Evolutionary conservation across 768 basidiomycete genomes (phyloP).

Genomic region (Lyophyllum shimeji): DNA sequence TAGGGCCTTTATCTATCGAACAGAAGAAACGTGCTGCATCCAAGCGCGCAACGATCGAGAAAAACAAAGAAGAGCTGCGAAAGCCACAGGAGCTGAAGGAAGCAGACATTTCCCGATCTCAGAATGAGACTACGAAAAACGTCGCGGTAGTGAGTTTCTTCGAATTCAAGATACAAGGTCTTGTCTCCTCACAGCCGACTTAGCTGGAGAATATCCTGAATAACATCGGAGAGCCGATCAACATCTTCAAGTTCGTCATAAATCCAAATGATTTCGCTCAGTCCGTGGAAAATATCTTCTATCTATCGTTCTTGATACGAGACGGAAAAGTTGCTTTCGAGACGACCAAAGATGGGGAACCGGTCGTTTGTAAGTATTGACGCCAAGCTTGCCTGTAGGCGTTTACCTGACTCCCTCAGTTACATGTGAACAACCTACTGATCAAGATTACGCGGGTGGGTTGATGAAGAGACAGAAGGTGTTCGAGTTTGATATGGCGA

Average conservation of each 20-base stretch:
- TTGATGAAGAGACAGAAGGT: constrained; percentile 83
- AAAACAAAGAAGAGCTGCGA: constrained; percentile 64
- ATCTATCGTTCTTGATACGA: constrained; percentile 88
- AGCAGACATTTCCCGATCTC: constrained; percentile 78
- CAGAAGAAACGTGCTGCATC: constrained; percentile 68
- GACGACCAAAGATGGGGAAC: constrained; percentile 64
- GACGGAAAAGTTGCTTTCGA: constrained; percentile 82
- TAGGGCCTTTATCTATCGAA: constrained; percentile 87
- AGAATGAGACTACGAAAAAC: constrained; percentile 90
- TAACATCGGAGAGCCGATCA: constrained; percentile 49
- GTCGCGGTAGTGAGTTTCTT: constrained; percentile 60
- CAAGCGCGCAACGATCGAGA: constrained; percentile 70
- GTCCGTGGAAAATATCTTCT: constrained; percentile 96
- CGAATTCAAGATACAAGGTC: neutral
- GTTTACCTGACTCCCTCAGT: constrained; percentile 34
- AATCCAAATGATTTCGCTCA: constrained; percentile 92
- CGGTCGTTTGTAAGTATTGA: constrained; percentile 63
- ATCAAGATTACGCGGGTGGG: constrained; percentile 62
- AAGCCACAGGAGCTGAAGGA: constrained; percentile 81
- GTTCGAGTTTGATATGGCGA: constrained; percentile 86
- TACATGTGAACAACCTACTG: constrained; percentile 60
- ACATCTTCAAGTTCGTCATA: constrained; percentile 84
- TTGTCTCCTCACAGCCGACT: neutral
- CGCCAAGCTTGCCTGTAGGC: neutral
- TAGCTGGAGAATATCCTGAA: constrained; percentile 66